Evolutionary conservation across 805 yeast genomes (phyloP).

Genomic region (Pichia scutulata): DNA sequence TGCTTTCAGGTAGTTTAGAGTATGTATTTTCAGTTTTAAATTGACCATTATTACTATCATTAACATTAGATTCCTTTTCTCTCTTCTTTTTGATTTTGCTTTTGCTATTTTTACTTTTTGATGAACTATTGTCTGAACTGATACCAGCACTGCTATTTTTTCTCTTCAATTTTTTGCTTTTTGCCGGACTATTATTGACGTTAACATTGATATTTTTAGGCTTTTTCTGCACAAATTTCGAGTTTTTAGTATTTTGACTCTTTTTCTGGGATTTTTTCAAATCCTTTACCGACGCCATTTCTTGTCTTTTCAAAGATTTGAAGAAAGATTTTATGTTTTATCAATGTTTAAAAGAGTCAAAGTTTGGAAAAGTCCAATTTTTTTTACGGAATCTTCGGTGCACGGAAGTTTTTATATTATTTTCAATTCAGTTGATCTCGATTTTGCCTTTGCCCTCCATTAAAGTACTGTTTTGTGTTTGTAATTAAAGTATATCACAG

Average conservation of each 20-base stretch:
- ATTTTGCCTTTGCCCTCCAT: background rate
- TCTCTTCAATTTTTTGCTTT: background rate
- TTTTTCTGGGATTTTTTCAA: background rate
- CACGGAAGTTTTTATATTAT: background rate
- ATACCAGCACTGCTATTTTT: background rate
- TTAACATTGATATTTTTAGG: background rate
- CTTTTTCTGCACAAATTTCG: background rate
- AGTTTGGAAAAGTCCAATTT: background rate
- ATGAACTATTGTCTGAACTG: background rate
- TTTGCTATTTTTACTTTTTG: background rate
- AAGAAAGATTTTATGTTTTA: background rate
- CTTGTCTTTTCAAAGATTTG: background rate
- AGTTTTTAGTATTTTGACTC: slow-evolving; percentile 5
- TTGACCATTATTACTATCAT: background rate
- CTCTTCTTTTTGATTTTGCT: slow-evolving; percentile 2
- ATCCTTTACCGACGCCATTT: background rate
- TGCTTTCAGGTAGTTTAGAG: slow-evolving; percentile 1
- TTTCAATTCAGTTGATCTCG: background rate
- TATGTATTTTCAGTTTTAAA: slow-evolving; percentile 2
- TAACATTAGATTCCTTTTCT: background rate
- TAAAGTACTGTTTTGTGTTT: background rate
- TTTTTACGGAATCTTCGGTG: background rate
- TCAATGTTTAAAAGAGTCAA: background rate
- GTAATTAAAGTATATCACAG: background rate
- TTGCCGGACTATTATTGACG: background rate